Evolutionary conservation across 2,329 filamentous ascomycete genomes (phyloP), one percentile per base, ranked within the genome.

Genomic region (Colletotrichum aenigma): DNA sequence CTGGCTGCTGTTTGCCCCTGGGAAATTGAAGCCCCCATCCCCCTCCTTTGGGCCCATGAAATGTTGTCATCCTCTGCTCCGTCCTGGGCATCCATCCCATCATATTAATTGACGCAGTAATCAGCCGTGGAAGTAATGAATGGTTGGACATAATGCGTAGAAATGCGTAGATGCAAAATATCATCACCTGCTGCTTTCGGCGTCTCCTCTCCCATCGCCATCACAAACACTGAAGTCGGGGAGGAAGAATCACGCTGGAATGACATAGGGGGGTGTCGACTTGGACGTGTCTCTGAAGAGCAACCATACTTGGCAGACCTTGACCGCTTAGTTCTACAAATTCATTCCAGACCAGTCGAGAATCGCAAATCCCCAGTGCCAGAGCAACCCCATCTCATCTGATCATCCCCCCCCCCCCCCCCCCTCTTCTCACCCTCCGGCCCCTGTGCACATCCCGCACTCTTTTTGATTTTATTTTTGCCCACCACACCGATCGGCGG

Each of bases 401-500:
- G 73, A 75, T 73, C 70, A 73, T 65, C 24, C 24, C 24, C 24
- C 24, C 24, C 24, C 24, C 24, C 24, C 24, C 30, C 52, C 58
- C 34, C 32, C 67, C 69, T 66, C 62, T 52, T 60, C 32, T 43
- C 24, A 66, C 69, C 69, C 36, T 60, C 32, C 43, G 24, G 52
- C 70, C 70, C 73, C 73, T 75, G 73, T 52, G 73, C 70, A 75
- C 73, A 75, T 75, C 73, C 70, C 73, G 56, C 70, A 75, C 73
- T 58, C 64, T 65, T 73, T 32, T 68, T 34, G 21, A 13, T 32
- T 61, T 70, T 61, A 7, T 60, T 16, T 16, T 60, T 18, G 24
- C 26, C 64, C 58, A 34, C 58, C 18, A 34, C 32, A 9, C 30
- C 58, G 28, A 24, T 61, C 58, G 10, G 26, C 58, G 26, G 43